A percentile compares a stretch with the other conserved stretches of the same genome.
phyloP scores from a whole-genome alignment of 257 asterid genomes.

The Solanum corneliomulleri region DNA sequence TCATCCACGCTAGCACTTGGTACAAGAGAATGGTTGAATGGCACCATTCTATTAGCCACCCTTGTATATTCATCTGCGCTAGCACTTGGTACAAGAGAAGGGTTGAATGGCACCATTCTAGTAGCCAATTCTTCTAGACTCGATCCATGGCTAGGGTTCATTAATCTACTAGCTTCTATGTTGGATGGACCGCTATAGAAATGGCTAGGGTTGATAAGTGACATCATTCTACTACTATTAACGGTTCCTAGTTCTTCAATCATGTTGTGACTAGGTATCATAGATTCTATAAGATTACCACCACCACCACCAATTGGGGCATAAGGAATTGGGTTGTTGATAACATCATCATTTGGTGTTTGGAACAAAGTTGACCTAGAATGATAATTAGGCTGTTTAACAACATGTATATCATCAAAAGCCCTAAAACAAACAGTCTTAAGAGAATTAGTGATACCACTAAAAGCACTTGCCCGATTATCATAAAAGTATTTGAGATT shows the following conservation, averaged over 20 bases:
- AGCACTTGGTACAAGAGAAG: background rate
- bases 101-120: background rate
- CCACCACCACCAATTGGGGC: background rate
- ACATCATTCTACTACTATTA: background rate
- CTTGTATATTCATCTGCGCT: background rate
- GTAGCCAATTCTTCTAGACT: background rate
- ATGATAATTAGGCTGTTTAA: background rate
- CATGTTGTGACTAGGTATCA: background rate
- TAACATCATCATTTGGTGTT: background rate
- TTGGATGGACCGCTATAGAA: background rate
- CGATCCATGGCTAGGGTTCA: background rate
- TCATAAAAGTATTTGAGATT: background rate
- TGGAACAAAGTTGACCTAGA: background rate
- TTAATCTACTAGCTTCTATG: background rate
- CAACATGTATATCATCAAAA: conserved; percentile 23
- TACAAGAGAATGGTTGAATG: background rate
- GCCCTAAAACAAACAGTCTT: background rate
- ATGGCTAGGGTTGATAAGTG: background rate
- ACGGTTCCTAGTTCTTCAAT: background rate
- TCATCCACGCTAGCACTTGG: background rate
- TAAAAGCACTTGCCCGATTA: background rate
- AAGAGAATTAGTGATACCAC: background rate
- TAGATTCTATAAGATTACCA: background rate
- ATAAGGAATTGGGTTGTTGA: background rate
- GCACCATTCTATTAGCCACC: background rate